Base-by-base conservation (phyloP, 306 rosid species). In the Acacia confusa region DNA sequence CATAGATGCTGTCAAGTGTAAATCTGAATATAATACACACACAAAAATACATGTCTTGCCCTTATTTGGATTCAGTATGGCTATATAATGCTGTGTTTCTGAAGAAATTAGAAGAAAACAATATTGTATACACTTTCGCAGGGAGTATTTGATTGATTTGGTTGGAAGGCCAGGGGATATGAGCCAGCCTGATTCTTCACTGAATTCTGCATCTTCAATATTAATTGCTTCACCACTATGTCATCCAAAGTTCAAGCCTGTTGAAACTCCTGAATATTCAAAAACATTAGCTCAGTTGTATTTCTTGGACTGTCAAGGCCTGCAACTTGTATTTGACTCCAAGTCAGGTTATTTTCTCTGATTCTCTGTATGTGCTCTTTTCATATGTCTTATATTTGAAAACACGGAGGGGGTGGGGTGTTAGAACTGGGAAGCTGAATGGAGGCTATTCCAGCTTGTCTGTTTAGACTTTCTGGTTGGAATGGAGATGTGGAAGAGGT, bases 81-180 rank as follows among this genome's bases (percentile, higher is more conserved):
- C 44, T 25, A 22, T 41, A 40, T 27, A 72, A 32, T 75, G 58
- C 76, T 67, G 43, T 45, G 32, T 73, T 74, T 67, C 75, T 22
- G 57, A 44, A 44, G 38, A 24, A 24, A 68, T 75, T 52, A 32
- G 58, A 77, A 77, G 36, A 20, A 20, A 57, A 41, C 72, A 75
- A 24, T 64, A 41, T 53, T 70, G 25, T 70, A 9, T 76, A 20
- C 76, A 76, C 64, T 61, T 71, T 70, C 73, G 19, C 86, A 95
- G 99, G 92, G 99, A 95, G 92, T 91, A 87, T 82, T 79, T 91
- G 84, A 85, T 95, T 53, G 99, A 95, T 84, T 90, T 95, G 90
- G 84, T 95, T 82, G 95, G 91, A 77, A 88, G 85, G 68, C 99
- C 99, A 43, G 99, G 99, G 75, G 80, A 75, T 78, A 79, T 88